These are phyloP conservation scores for Hagleromyces aurorensis DNA, from an alignment of 805 yeast genomes.

Conservation along the genomic window DNA sequence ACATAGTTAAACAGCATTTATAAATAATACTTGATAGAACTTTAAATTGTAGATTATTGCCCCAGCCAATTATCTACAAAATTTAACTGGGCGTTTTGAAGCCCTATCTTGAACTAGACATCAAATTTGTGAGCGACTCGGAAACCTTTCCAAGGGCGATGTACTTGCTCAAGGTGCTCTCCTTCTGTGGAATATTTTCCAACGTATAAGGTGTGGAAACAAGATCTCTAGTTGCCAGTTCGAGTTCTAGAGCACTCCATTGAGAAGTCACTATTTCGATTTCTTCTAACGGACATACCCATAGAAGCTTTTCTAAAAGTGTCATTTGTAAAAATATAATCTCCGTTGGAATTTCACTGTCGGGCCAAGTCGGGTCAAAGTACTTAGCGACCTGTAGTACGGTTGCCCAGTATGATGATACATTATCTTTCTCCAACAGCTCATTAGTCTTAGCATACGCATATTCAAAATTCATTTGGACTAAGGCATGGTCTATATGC, in stretches of 20 bases:
- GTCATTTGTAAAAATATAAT: conserved; percentile 44
- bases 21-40: no score
- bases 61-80: no score
- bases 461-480: conserved; percentile 50
- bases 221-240: conserved; percentile 29
- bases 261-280: conserved; percentile 49
- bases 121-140: no score
- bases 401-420: conserved; percentile 51
- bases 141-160: no score
- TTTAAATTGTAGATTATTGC: no score
- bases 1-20: no score
- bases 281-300: conserved; percentile 47
- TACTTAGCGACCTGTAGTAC: conserved; percentile 67
- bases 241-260: conserved; percentile 48
- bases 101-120: no score
- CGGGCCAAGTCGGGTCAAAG: conserved; percentile 39
- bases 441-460: conserved; percentile 42
- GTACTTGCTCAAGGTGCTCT: no score
- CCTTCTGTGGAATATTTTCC: no score
- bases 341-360: conserved; percentile 31
- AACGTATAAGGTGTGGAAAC: conserved; percentile 18
- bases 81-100: no score
- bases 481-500: conserved; percentile 62
- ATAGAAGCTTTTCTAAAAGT: conserved; percentile 45
- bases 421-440: conserved; percentile 24